Percentiles rank a stretch among this genome's conserved stretches.
Conservation (phyloP, 73 alveolate species). For the Tetrahymena thermophila region DNA sequence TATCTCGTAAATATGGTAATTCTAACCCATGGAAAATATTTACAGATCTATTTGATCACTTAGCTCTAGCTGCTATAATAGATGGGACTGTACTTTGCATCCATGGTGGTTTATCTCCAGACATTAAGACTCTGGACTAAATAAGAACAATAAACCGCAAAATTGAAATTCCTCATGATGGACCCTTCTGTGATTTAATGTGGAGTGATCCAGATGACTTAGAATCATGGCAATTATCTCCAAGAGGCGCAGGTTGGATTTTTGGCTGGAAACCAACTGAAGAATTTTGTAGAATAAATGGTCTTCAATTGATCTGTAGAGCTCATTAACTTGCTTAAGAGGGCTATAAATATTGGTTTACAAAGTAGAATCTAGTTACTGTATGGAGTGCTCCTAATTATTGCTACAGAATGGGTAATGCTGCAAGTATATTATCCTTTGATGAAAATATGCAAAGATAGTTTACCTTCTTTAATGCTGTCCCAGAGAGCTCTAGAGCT, state of each 20-base stretch:
- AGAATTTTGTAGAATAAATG: slow-evolving; percentile 86
- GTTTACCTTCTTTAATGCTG: slow-evolving; percentile 51
- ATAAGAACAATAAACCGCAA: slow-evolving; percentile 68
- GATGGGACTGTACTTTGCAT: slow-evolving; percentile 78
- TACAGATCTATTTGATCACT: slow-evolving; percentile 86
- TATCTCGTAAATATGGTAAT: slow-evolving; percentile 87
- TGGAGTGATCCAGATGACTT: slow-evolving; percentile 95
- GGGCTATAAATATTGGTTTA: slow-evolving; percentile 82
- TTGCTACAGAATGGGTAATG: slow-evolving; percentile 92
- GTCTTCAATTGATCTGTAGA: slow-evolving; percentile 68
- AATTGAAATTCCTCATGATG: slow-evolving; percentile 94
- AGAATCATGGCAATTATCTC: slow-evolving; percentile 83
- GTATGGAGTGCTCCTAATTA: slow-evolving; percentile 97
- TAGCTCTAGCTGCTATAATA: slow-evolving; percentile 84
- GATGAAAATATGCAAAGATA: slow-evolving; percentile 69
- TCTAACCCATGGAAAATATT: slow-evolving; percentile 94
- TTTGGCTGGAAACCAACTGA: slow-evolving; percentile 88
- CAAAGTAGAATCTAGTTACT: slow-evolving; percentile 73
- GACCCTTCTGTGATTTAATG: slow-evolving; percentile 95
- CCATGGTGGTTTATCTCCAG: slow-evolving; percentile 96
- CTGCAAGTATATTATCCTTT: slow-evolving; percentile 70
- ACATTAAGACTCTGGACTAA: slow-evolving; percentile 53
- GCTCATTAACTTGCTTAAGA: slow-evolving; percentile 94
- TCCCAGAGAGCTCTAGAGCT: slow-evolving; percentile 36
- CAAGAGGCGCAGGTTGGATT: slow-evolving; percentile 95